These are phyloP conservation scores for Taiwanofungus camphoratus DNA, from an alignment of 1,284 basidiomycete species.

Conservation along the genomic window DNA sequence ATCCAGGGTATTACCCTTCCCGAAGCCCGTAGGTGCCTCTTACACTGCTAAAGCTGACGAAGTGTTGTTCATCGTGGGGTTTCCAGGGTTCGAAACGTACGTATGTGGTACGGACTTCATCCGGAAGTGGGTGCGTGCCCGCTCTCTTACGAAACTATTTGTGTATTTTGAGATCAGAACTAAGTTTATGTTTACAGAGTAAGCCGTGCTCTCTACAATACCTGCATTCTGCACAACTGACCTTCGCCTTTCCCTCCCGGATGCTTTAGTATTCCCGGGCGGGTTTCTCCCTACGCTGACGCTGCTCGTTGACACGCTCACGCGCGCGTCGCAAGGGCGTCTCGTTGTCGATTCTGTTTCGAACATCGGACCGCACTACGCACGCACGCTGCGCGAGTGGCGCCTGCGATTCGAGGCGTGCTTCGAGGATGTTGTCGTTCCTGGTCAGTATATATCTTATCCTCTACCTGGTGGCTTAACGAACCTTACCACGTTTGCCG, in stretches of 20 bases:
- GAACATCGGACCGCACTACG: constrained; percentile 82
- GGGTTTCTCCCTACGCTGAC: constrained; percentile 71
- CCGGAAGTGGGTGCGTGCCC: constrained; percentile 60
- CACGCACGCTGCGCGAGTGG: constrained; percentile 83
- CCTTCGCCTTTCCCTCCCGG: neutral
- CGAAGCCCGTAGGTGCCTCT: constrained; percentile 63
- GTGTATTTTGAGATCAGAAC: neutral
- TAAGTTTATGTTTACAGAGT: constrained; percentile 16
- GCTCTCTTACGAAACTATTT: too few relatives aligned
- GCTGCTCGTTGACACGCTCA: constrained; percentile 51
- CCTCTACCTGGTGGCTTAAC: neutral
- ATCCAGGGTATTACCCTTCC: constrained; percentile 81
- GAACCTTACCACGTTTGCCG: neutral
- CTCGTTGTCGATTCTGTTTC: constrained; percentile 67
- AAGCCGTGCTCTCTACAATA: constrained; percentile 6
- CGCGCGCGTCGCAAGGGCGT: constrained; percentile 48
- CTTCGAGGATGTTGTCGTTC: constrained; percentile 62
- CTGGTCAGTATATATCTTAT: constrained; percentile 26
- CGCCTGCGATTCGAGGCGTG: constrained; percentile 53
- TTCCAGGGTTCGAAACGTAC: constrained; percentile 50
- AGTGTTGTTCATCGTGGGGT: neutral
- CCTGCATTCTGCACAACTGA: neutral
- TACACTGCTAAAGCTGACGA: too few relatives aligned
- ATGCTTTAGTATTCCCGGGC: constrained; percentile 64
- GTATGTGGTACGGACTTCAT: constrained; percentile 70